These are phyloP conservation scores for Licmophora abbreviata DNA, from an alignment of 108 stramenopile genomes.

Conservation along the genomic window DNA sequence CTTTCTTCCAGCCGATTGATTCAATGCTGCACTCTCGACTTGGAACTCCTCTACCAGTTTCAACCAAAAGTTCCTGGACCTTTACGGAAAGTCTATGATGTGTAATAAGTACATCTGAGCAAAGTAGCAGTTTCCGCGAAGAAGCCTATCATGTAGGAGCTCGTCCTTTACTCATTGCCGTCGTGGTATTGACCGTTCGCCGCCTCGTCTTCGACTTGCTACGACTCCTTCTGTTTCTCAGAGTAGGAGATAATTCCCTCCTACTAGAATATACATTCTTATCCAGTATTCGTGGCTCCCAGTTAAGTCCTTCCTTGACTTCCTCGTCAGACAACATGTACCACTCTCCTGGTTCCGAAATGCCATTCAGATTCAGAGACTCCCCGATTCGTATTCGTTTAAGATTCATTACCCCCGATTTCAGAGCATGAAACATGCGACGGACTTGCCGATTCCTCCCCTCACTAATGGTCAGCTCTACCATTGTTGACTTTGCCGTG, in stretches of 20 bases:
- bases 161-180: too few relatives aligned
- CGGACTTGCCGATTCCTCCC: conserved; percentile 68
- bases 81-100: too few relatives aligned
- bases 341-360: conserved; percentile 46
- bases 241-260: conserved; percentile 3
- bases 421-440: conserved; percentile 65
- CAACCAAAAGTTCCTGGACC: too few relatives aligned
- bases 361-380: conserved; percentile 13
- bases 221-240: conserved; percentile 4
- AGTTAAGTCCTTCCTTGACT: conserved; percentile 23
- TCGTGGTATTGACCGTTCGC: too few relatives aligned
- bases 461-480: conserved; percentile 48
- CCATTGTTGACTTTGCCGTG: conserved; percentile 41
- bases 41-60: too few relatives aligned
- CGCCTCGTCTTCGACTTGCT: too few relatives aligned
- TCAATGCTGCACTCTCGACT: too few relatives aligned
- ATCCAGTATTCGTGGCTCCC: conserved; percentile 13
- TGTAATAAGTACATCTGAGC: too few relatives aligned
- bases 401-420: conserved; percentile 60
- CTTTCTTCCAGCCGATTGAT: too few relatives aligned
- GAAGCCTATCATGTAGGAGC: too few relatives aligned
- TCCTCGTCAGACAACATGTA: conserved; percentile 40
- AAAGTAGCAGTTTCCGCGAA: too few relatives aligned
- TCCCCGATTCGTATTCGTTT: conserved; percentile 36
- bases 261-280: too few relatives aligned